A percentile compares a stretch with the other conserved stretches of the same genome.
Evolutionary conservation across 306 rosid genomes (phyloP).

Genomic region (Sophora flavescens): DNA sequence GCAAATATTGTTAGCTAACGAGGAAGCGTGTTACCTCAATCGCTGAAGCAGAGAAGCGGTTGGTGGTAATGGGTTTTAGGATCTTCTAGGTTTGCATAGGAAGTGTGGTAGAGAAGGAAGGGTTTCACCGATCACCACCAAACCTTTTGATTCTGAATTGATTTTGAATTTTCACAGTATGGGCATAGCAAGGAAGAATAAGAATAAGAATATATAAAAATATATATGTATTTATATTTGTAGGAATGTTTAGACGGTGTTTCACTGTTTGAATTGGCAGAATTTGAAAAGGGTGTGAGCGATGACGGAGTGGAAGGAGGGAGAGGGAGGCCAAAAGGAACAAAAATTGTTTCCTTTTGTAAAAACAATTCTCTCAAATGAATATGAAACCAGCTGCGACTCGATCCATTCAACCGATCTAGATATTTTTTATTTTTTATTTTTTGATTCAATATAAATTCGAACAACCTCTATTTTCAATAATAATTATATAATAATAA

Average conservation of each 20-base stretch:
- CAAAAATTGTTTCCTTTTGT: too few species aligned
- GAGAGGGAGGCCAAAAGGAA: background rate
- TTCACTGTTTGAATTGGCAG: background rate
- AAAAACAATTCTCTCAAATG: too few species aligned
- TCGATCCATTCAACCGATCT: too few species aligned
- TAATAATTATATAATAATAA: too few species aligned
- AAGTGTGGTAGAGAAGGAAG: background rate
- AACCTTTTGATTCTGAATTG: background rate
- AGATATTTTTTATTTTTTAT: too few species aligned
- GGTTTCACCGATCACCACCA: background rate
- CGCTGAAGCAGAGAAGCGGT: background rate
- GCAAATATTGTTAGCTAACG: background rate
- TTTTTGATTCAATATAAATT: too few species aligned
- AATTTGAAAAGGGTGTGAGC: too few species aligned
- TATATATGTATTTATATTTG: too few species aligned
- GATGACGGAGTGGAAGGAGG: background rate
- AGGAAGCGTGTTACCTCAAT: constrained; percentile 26
- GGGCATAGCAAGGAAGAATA: constrained; percentile 1
- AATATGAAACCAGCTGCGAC: too few species aligned
- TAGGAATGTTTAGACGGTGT: background rate
- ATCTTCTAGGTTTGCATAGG: constrained; percentile 13
- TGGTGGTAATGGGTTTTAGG: constrained; percentile 8
- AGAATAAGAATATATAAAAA: background rate
- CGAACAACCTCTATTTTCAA: too few species aligned
- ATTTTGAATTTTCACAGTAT: constrained; percentile 3